Conservation (phyloP, 2,329 filamentous ascomycete species). For the Hirsutella minnesotensis region DNA sequence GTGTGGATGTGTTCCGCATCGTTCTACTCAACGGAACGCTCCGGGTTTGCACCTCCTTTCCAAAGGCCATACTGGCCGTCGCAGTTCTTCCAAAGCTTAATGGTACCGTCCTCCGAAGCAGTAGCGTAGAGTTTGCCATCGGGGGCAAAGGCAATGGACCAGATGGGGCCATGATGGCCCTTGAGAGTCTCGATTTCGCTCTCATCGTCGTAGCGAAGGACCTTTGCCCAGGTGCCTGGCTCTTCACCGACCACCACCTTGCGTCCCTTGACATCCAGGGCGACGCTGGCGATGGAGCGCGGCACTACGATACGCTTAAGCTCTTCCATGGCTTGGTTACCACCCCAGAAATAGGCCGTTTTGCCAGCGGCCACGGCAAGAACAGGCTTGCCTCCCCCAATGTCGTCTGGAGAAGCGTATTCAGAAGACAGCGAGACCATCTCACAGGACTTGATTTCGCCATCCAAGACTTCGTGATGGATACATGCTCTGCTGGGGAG, state of each 20-base stretch:
- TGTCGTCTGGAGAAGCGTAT: slow-evolving; percentile 46
- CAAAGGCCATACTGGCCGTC: slow-evolving; percentile 54
- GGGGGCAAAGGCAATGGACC: slow-evolving; percentile 89
- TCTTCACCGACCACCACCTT: slow-evolving; percentile 85
- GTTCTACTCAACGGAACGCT: slow-evolving; percentile 24
- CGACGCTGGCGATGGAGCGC: slow-evolving; percentile 84
- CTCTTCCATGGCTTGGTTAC: slow-evolving; percentile 52
- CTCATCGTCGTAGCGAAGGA: slow-evolving; percentile 79
- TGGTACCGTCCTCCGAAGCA: slow-evolving; percentile 91
- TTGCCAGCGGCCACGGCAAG: slow-evolving; percentile 91
- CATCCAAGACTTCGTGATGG: slow-evolving; percentile 67
- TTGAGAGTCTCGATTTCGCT: slow-evolving; percentile 85
- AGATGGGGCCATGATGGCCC: slow-evolving; percentile 93
- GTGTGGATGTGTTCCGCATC: slow-evolving; percentile 11
- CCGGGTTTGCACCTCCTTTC: slow-evolving; percentile 32
- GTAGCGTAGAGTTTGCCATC: slow-evolving; percentile 95
- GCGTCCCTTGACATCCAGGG: slow-evolving; percentile 67
- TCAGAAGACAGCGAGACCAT: slow-evolving; percentile 57
- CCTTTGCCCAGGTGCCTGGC: slow-evolving; percentile 90
- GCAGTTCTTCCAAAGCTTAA: slow-evolving; percentile 78
- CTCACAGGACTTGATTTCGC: slow-evolving; percentile 84
- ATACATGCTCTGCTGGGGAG: slow-evolving; percentile 64
- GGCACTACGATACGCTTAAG: slow-evolving; percentile 71
- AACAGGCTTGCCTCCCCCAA: slow-evolving; percentile 57
- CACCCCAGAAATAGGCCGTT: slow-evolving; percentile 84